Conservation (phyloP, 805 yeast species). For the Brettanomyces sp. region DNA sequence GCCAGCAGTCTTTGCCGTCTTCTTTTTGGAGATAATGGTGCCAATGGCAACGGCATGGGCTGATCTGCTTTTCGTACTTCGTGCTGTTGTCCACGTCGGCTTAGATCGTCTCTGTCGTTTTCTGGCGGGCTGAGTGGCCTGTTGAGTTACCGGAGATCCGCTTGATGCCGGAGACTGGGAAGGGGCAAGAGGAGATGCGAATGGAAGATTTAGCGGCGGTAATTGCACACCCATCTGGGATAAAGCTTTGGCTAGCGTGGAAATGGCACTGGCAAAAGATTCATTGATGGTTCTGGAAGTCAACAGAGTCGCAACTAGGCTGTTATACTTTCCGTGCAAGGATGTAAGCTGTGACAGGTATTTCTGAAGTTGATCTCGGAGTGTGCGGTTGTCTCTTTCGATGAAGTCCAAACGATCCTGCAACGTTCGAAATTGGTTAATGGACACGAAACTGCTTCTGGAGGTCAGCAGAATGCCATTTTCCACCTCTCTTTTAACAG, state of each 20-base stretch:
- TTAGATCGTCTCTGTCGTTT: neutral
- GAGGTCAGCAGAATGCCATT: constrained; percentile 5
- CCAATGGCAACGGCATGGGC: constrained; percentile 1
- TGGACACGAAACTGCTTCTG: constrained; percentile 11
- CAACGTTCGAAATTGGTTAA: constrained; percentile 15
- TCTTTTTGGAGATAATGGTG: constrained; percentile 5
- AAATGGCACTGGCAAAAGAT: constrained; percentile 43
- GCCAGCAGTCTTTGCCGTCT: constrained; percentile 11
- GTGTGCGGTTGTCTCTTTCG: constrained; percentile 18
- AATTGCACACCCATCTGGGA: constrained; percentile 53
- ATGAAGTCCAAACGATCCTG: constrained; percentile 23
- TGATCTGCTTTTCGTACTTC: constrained; percentile 5
- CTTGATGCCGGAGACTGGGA: neutral
- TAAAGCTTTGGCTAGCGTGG: constrained; percentile 39
- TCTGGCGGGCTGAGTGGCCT: neutral
- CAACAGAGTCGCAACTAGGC: constrained; percentile 52
- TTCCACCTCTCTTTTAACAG: constrained; percentile 28
- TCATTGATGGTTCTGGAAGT: constrained; percentile 50
- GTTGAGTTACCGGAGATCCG: neutral
- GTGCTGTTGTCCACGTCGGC: constrained; percentile 1
- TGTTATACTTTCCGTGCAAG: constrained; percentile 50
- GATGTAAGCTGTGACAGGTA: constrained; percentile 28
- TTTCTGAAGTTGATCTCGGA: constrained; percentile 26
- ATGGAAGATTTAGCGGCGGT: constrained; percentile 55
- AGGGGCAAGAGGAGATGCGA: constrained; percentile 6